These are phyloP conservation scores for Cetraspora pellucida DNA, from an alignment of 192 early-diverging fungal species.

Conservation along the genomic window DNA sequence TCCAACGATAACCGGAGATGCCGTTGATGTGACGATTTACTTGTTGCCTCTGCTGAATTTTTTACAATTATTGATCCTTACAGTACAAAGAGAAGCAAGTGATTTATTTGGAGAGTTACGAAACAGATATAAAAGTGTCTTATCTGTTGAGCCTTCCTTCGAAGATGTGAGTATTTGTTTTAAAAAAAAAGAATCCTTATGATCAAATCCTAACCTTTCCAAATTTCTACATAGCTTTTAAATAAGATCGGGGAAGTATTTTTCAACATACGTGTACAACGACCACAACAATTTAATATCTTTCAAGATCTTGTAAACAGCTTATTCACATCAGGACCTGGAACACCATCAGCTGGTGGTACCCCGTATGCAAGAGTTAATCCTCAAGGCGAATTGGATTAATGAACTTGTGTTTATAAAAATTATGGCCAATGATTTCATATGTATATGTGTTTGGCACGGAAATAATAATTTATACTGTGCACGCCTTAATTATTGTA, in stretches of 20 bases:
- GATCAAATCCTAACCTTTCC: not conserved
- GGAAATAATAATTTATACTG: no score
- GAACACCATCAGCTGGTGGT: not conserved
- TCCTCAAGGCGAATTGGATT: constrained; percentile 6
- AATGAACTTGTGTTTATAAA: no score
- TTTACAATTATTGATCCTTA: constrained; percentile 64
- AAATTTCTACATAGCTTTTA: constrained; percentile 9
- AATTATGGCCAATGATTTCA: no score
- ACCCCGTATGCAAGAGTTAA: not conserved
- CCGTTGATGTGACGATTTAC: constrained; percentile 44
- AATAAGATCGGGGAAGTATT: constrained; percentile 23
- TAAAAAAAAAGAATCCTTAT: not conserved
- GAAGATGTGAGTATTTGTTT: constrained; percentile 37
- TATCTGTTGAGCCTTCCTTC: constrained; percentile 38
- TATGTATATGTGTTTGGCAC: no score
- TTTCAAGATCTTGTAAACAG: constrained; percentile 24
- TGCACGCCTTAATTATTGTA: no score
- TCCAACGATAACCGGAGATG: constrained; percentile 37
- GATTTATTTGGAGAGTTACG: constrained; percentile 46
- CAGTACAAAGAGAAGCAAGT: constrained; percentile 63
- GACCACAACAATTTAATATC: constrained; percentile 32
- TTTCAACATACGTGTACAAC: constrained; percentile 9
- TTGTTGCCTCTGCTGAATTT: constrained; percentile 62
- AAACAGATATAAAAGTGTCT: constrained; percentile 37
- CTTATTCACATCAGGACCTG: constrained; percentile 2